Percentiles rank a stretch among this genome's conserved stretches.
phyloP scores from a whole-genome alignment of 768 basidiomycete genomes.

The Pleurotus eryngii region DNA sequence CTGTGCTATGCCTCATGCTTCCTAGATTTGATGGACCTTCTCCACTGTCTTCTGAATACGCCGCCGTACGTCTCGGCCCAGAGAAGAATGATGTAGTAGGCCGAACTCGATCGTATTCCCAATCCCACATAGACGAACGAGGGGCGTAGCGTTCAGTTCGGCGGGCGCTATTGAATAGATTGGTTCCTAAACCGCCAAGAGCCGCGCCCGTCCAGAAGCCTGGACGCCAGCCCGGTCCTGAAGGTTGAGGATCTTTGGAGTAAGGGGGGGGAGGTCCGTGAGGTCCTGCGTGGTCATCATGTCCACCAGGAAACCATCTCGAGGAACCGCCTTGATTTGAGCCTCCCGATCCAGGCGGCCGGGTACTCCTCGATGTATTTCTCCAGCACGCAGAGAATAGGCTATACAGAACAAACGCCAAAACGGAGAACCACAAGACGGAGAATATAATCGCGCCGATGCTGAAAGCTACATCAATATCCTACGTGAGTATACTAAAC shows the following conservation, averaged over 20 bases:
- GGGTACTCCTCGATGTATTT: constrained; percentile 19
- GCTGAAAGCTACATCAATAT: constrained; percentile 41
- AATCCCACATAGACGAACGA: constrained; percentile 44
- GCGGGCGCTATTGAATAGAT: constrained; percentile 40
- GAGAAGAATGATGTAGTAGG: constrained; percentile 25
- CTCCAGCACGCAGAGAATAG: constrained; percentile 53
- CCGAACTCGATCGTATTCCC: constrained; percentile 46
- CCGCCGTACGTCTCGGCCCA: constrained; percentile 23
- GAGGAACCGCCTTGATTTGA: constrained; percentile 28
- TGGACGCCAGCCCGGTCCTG: constrained; percentile 46
- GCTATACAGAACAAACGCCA: constrained; percentile 53
- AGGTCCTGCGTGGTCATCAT: constrained; percentile 32
- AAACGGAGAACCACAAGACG: constrained; percentile 51
- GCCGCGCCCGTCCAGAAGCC: constrained; percentile 88
- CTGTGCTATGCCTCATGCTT: constrained; percentile 71
- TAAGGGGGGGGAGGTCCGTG: constrained; percentile 58
- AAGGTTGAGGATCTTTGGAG: constrained; percentile 32
- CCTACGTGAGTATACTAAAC: constrained; percentile 18
- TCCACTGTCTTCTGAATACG: constrained; percentile 47
- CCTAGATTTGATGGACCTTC: constrained; percentile 72
- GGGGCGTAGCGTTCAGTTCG: constrained; percentile 23
- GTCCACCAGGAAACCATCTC: constrained; percentile 54
- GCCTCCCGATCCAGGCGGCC: constrained; percentile 31
- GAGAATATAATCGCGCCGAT: constrained; percentile 48
- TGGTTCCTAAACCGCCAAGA: constrained; percentile 66